Percentiles rank a stretch among this genome's conserved stretches.
phyloP scores from a whole-genome alignment of 805 yeast genomes.

The Yamadazyma takamatsuzukensis region DNA sequence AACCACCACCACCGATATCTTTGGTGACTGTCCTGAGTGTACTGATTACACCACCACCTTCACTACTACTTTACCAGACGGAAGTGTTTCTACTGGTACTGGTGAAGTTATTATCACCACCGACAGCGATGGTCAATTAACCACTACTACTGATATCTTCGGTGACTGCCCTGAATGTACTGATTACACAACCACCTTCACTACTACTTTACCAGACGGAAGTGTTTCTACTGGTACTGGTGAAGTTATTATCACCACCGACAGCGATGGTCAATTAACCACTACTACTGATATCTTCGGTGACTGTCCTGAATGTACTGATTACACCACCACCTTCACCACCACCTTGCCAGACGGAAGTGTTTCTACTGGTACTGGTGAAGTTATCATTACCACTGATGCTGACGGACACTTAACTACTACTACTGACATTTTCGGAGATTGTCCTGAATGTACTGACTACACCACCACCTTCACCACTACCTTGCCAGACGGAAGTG shows the following conservation, averaged over 20 bases:
- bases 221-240: constrained; percentile 7
- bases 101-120: constrained; percentile 1
- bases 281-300: constrained; percentile 9
- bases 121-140: constrained; percentile 1
- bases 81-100: background rate
- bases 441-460: constrained; percentile 7
- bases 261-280: constrained; percentile 8
- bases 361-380: constrained; percentile 11
- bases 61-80: constrained; percentile 1
- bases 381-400: constrained; percentile 14
- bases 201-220: constrained; percentile 6
- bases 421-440: constrained; percentile 1
- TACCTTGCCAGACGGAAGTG: constrained; percentile 5
- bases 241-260: constrained; percentile 12
- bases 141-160: constrained; percentile 2
- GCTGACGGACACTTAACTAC: constrained; percentile 10
- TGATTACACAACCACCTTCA: constrained; percentile 5
- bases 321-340: constrained; percentile 14
- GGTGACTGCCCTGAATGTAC: constrained; percentile 7
- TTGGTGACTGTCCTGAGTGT: constrained; percentile 5
- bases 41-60: constrained; percentile 11
- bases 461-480: constrained; percentile 5
- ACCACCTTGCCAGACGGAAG: constrained; percentile 13
- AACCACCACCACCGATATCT: constrained; percentile 8
- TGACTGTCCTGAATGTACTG: constrained; percentile 13